Percentiles rank a stretch among this genome's conserved stretches.
Conservation (phyloP, 306 rosid species). For the Pyrus betulifolia region DNA sequence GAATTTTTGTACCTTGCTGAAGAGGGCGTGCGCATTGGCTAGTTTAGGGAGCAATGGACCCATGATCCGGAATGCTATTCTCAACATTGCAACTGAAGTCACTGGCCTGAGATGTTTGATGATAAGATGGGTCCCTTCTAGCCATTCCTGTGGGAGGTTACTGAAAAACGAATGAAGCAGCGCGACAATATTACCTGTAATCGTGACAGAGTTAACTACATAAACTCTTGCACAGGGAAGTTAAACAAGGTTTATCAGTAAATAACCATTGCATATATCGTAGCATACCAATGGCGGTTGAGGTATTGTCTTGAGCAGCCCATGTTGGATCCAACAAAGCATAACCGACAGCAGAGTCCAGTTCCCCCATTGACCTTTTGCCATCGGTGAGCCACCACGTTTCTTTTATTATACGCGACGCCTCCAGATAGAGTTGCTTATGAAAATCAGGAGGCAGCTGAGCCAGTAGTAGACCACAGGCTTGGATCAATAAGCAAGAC, state of each 20-base stretch:
- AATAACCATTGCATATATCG: background rate
- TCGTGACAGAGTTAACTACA: background rate
- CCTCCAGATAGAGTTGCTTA: slow-evolving; percentile 72
- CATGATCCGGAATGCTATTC: slow-evolving; percentile 92
- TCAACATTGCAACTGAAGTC: slow-evolving; percentile 87
- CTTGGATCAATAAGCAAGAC: slow-evolving; percentile 93
- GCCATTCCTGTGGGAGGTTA: slow-evolving; percentile 96
- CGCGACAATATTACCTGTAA: slow-evolving; percentile 81
- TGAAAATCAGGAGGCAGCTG: slow-evolving; percentile 98
- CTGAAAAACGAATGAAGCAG: slow-evolving; percentile 92
- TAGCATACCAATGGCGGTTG: slow-evolving; percentile 82
- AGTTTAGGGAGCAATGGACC: slow-evolving; percentile 95
- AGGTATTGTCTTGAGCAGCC: slow-evolving; percentile 99
- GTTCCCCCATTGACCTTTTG: slow-evolving; percentile 64
- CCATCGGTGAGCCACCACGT: slow-evolving; percentile 94
- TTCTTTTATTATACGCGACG: slow-evolving; percentile 87
- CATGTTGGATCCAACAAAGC: slow-evolving; percentile 97
- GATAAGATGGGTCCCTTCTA: slow-evolving; percentile 70
- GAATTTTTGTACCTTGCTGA: slow-evolving; percentile 60
- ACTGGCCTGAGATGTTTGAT: slow-evolving; percentile 85
- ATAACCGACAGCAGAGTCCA: slow-evolving; percentile 95
- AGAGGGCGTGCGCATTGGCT: slow-evolving; percentile 80
- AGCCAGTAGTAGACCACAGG: slow-evolving; percentile 92
- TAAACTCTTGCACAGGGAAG: background rate
- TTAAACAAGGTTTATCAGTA: background rate